Evolutionary conservation across 1,139 yeast species (phyloP), one percentile per base, ranked within the genome.

Genomic region (Zygosaccharomyces sapae): DNA sequence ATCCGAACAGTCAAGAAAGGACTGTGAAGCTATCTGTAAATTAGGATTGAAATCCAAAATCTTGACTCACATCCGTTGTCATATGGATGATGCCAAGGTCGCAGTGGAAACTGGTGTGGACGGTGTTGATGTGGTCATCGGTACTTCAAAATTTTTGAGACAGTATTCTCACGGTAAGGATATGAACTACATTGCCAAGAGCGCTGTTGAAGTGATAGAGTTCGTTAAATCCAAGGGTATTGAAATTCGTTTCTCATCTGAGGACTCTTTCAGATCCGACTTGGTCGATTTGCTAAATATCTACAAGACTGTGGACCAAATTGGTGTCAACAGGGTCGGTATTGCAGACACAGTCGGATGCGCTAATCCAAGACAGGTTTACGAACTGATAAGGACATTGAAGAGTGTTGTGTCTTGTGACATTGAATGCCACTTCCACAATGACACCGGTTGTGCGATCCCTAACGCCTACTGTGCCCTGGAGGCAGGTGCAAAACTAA

Each of bases 301-400:
- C 62, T 92, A 92, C 76, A 86, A 92, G 72, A 89, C 97, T 29
- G 98, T 92, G 54, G 95, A 87, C 75, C 87, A 89, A 77, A 88
- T 92, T 60, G 98, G 98, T 64, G 97, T 92, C 49, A 89, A 92
- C 77, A 84, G 98, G 73, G 97, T 92, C 47, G 98, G 98, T 76
- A 92, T 92, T 73, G 97, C 98, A 54, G 98, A 92, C 71, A 92
- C 98, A 41, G 97, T 92, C 53, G 98, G 98, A 44, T 87, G 97
- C 70, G 98, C 98, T 54, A 92, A 90, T 75, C 98, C 98, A 65
- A 83, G 98, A 75, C 97, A 92, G 73, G 98, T 92, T 50, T 92
- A 90, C 70, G 97, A 92, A 73, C 80, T 92, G 64, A 95, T 92
- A 55, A 83, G 94, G 68, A 92, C 97, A 39, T 81, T 92, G 69